A percentile compares a stretch with the other conserved stretches of the same genome.
Conservation (phyloP, 2,329 filamentous ascomycete genomes). For the Zymoseptoria passerinii region DNA sequence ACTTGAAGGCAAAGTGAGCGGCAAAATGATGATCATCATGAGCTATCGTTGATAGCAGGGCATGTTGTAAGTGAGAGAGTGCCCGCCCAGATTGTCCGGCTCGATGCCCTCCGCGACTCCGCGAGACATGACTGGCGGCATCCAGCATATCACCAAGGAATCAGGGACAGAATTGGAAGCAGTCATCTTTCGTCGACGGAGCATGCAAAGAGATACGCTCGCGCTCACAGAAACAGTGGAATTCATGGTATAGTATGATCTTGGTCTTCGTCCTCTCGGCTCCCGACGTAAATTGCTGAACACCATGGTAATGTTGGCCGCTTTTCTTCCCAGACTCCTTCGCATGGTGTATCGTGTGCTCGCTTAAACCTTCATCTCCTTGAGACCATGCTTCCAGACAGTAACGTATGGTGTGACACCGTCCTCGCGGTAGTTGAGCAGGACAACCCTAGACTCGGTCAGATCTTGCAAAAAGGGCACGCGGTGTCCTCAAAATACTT, state of each 20-base stretch:
- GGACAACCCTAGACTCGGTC: conserved; percentile 55
- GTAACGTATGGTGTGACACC: conserved; percentile 82
- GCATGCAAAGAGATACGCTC: background rate
- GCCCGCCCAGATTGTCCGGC: too few species aligned
- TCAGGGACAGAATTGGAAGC: too few species aligned
- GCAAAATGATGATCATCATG: too few species aligned
- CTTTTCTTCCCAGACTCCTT: conserved; percentile 3
- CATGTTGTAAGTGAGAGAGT: too few species aligned
- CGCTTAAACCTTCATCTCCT: conserved; percentile 79
- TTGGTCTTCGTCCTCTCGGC: conserved; percentile 3
- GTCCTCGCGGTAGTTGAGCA: conserved; percentile 97
- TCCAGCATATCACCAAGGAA: too few species aligned
- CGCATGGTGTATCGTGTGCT: background rate
- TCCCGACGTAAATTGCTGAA: conserved; percentile 5
- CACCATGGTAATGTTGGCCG: background rate
- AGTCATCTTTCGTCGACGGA: too few species aligned
- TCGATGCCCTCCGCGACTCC: too few species aligned
- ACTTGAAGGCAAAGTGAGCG: too few species aligned
- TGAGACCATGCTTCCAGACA: conserved; percentile 91
- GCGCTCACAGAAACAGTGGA: conserved; percentile 1
- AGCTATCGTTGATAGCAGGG: too few species aligned
- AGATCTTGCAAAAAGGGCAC: background rate
- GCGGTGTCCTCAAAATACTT: conserved; percentile 34
- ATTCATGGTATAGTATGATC: conserved; percentile 15
- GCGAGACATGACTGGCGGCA: too few species aligned